phyloP scores from a whole-genome alignment of 2,329 filamentous ascomycete species.

The Aspergillus sp. region DNA sequence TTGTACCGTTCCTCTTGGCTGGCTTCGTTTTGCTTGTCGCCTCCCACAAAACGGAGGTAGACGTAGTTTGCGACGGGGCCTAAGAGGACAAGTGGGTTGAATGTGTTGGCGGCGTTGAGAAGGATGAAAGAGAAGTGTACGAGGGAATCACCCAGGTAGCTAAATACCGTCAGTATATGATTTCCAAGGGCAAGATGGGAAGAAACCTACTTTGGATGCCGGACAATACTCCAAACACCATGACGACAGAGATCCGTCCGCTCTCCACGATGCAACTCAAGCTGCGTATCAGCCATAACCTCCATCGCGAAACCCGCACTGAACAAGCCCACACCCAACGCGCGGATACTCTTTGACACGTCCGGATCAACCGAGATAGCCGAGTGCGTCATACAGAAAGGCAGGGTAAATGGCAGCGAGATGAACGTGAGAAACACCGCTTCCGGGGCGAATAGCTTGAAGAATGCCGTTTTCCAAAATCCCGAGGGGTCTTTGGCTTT shows the following conservation, averaged over 20 bases:
- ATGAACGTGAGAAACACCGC: constrained; percentile 54
- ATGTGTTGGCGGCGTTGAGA: constrained; percentile 51
- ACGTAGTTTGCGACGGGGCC: constrained; percentile 56
- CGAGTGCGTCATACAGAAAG: constrained; percentile 38
- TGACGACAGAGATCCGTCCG: constrained; percentile 44
- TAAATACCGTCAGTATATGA: constrained; percentile 20
- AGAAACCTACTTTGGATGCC: constrained; percentile 56
- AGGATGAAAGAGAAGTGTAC: constrained; percentile 57
- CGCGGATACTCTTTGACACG: constrained; percentile 22
- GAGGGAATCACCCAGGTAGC: constrained; percentile 58
- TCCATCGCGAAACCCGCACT: constrained; percentile 54
- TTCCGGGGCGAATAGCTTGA: constrained; percentile 54
- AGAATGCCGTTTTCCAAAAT: constrained; percentile 56
- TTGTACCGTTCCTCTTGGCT: constrained; percentile 51
- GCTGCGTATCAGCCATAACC: constrained; percentile 53
- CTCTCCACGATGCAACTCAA: constrained; percentile 47
- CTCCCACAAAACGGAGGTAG: constrained; percentile 54
- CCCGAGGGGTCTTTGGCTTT: constrained; percentile 44
- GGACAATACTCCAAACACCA: constrained; percentile 59
- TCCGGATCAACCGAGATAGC: constrained; percentile 28
- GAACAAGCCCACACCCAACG: constrained; percentile 52
- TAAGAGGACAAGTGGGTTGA: constrained; percentile 51
- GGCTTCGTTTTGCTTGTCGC: constrained; percentile 52
- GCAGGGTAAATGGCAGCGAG: constrained; percentile 52
- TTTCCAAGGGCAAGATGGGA: neutral